A percentile compares a stretch with the other conserved stretches of the same genome.
These are phyloP conservation scores for Neltuma alba DNA, from an alignment of 306 rosid genomes.

Conservation along the genomic window DNA sequence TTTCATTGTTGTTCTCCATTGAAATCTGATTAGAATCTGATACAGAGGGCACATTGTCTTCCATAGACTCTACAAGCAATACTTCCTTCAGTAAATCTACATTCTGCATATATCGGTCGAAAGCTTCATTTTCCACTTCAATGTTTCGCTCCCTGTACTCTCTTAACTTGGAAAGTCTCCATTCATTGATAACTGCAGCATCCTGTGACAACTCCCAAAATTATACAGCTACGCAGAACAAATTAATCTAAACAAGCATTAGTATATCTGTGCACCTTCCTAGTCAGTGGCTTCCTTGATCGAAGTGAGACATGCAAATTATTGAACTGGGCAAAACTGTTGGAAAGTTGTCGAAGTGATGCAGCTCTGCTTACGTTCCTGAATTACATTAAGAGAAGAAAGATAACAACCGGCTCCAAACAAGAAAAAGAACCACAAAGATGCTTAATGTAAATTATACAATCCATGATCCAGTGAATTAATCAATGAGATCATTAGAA, in stretches of 20 bases:
- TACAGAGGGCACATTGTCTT: conserved; percentile 48
- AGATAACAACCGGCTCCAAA: conserved; percentile 26
- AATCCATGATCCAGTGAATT: neutral
- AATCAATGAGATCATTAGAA: conserved; percentile 23
- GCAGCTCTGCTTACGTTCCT: conserved; percentile 78
- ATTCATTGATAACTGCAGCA: conserved; percentile 82
- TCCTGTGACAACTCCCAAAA: conserved; percentile 63
- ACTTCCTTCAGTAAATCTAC: conserved; percentile 79
- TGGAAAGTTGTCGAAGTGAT: conserved; percentile 86
- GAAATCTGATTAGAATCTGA: conserved; percentile 43
- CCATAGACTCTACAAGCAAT: conserved; percentile 61
- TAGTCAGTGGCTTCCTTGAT: conserved; percentile 82
- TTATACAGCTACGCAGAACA: conserved; percentile 25
- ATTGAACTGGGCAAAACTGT: conserved; percentile 88
- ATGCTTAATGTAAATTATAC: conserved; percentile 25
- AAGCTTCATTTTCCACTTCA: conserved; percentile 87
- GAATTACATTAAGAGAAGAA: conserved; percentile 44
- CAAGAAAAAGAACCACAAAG: conserved; percentile 17
- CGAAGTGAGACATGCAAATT: conserved; percentile 76
- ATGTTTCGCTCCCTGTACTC: conserved; percentile 69
- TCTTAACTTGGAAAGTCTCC: conserved; percentile 94
- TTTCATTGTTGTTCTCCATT: conserved; percentile 50
- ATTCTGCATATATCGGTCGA: conserved; percentile 88
- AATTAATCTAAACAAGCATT: neutral
- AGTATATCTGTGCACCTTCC: conserved; percentile 64